Conservation (phyloP, 345 rosid genomes). For the Eucalyptus curtisii region DNA sequence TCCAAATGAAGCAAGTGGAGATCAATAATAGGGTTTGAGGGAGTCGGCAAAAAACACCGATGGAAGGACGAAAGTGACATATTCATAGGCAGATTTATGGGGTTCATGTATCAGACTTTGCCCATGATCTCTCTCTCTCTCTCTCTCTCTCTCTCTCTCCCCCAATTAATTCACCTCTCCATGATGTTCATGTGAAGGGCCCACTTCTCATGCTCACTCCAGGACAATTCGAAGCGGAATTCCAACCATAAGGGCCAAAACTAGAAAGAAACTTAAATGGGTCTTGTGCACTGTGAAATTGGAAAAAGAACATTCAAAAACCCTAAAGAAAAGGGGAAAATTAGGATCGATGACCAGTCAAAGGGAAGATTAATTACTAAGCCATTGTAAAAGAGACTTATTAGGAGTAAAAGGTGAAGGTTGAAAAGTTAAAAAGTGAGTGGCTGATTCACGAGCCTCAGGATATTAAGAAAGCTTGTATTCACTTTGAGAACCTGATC, state of each 20-base stretch:
- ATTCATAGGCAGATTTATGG: neutral
- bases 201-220: neutral
- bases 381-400: neutral
- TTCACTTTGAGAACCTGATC: neutral
- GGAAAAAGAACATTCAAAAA: neutral
- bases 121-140: neutral
- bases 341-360: neutral
- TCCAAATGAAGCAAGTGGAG: neutral
- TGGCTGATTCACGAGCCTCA: neutral
- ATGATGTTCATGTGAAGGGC: neutral
- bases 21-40: neutral
- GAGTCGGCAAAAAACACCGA: neutral
- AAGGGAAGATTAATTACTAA: neutral
- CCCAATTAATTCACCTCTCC: neutral
- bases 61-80: neutral
- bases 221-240: neutral
- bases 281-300: neutral
- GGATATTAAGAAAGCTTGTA: neutral
- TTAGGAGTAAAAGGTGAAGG: neutral
- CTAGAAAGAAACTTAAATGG: neutral
- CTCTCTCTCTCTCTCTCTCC: neutral
- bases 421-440: neutral
- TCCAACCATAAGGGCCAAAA: neutral
- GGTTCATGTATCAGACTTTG: neutral
- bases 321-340: neutral